Base-by-base conservation (phyloP, 1,284 basidiomycete genomes). In the Trametes polyzona region DNA sequence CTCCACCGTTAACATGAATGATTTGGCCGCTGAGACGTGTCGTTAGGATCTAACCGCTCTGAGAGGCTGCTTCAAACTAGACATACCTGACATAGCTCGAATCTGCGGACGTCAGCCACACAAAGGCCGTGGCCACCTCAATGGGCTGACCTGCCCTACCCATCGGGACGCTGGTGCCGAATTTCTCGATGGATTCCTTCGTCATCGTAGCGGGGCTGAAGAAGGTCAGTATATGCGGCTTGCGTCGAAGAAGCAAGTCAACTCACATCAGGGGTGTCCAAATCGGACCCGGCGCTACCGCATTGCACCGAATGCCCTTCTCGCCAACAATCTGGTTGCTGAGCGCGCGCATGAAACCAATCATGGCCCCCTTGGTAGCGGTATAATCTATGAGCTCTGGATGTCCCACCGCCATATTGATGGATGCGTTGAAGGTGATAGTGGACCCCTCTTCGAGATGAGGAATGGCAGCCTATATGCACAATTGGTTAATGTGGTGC, bases 321-420 rank as follows among this genome's bases (percentile, higher is more conserved):
- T 79, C 76, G 52, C 78, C 77, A 29, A 83, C 77, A 43, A 83
- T 75, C 66, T 84, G 81, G 65, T 83, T 83, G 55, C 75, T 78
- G 42, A 84, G 69, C 0, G 76, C 80, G 17, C 72, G 68, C 64
- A 70, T 73, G 57, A 83, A 81, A 5, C 67, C 78, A 41, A 82
- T 72, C 42, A 81, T 80, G 7, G 81, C 78, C n/a, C 82, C 82
- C 67, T 83, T 84, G 17, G 82, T 83, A 1, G 80, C 70, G 16
- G 81, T 81, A 66, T 83, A 84, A 67, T 85, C 83, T 40, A 84
- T 66, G 24, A 84, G 73, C 62, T 81, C 73, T 1, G 81, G 80
- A 62, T 83, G 79, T 0, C 83, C 83, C 29, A 81, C 72, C 56
- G 78, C 80, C 17, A 77, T 70, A 66, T 81, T 83, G 65, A 82